Conservation (phyloP, 2,329 filamentous ascomycete species). For the Rhinocladiella mackenziei region DNA sequence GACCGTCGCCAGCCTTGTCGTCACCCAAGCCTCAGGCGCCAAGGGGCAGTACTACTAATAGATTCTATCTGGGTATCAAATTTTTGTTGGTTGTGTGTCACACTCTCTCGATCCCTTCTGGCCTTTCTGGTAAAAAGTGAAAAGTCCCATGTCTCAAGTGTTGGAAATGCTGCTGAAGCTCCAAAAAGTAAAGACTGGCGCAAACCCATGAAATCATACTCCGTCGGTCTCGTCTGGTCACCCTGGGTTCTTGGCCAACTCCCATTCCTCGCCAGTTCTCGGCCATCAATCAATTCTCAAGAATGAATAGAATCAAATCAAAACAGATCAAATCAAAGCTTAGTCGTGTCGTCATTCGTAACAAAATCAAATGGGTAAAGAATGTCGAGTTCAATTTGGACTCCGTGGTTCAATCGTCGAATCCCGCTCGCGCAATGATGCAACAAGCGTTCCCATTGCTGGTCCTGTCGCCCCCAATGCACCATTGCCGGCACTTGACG, state of each 20-base stretch:
- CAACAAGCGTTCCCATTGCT: slow-evolving; percentile 31
- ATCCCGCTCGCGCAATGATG: slow-evolving; percentile 26
- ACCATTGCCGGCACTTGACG: slow-evolving; percentile 14
- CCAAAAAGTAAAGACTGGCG: too few relatives aligned
- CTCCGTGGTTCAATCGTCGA: slow-evolving; percentile 21
- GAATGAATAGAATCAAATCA: too few relatives aligned
- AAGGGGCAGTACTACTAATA: neutral
- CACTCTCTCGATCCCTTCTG: too few relatives aligned
- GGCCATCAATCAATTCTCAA: too few relatives aligned
- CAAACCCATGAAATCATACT: too few relatives aligned
- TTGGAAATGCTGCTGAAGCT: slow-evolving; percentile 18
- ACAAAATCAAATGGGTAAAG: slow-evolving; percentile 19
- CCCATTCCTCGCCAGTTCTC: too few relatives aligned
- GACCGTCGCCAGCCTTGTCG: slow-evolving; percentile 9
- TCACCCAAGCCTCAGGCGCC: neutral
- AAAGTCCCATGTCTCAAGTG: too few relatives aligned
- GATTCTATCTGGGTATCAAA: slow-evolving; percentile 13
- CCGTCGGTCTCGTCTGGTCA: too few relatives aligned
- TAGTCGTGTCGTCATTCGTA: slow-evolving; percentile 21
- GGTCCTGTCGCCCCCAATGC: slow-evolving; percentile 16
- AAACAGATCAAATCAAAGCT: too few relatives aligned
- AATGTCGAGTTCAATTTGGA: slow-evolving; percentile 17
- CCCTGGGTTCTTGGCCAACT: too few relatives aligned
- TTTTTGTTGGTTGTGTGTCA: too few relatives aligned
- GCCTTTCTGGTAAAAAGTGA: too few relatives aligned